Percentiles rank a stretch among this genome's conserved stretches.
Evolutionary conservation across 306 rosid species (phyloP).

Genomic region (Delonix regia): DNA sequence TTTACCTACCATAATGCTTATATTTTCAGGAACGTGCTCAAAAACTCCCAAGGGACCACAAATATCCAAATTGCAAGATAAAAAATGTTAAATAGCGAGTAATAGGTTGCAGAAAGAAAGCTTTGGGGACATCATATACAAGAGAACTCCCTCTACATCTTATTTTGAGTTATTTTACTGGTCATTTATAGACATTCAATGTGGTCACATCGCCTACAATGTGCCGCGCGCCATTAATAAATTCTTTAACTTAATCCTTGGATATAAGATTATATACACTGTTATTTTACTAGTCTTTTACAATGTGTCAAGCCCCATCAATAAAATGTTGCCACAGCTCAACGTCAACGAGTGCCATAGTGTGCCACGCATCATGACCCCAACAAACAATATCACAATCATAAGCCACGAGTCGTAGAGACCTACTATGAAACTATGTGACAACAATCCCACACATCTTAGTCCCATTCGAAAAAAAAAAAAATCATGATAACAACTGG

Average conservation of each 20-base stretch:
- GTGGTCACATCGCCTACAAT: too few species aligned
- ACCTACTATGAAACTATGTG: not conserved
- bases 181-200: too few species aligned
- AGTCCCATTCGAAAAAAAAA: not conserved
- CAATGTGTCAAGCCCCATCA: not conserved
- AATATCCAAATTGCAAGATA: not conserved
- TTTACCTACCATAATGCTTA: too few species aligned
- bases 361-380: not conserved
- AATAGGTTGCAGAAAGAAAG: too few species aligned
- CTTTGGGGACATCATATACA: too few species aligned
- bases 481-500: not conserved
- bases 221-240: not conserved
- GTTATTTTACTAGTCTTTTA: not conserved
- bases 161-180: too few species aligned
- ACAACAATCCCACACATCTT: not conserved
- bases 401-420: not conserved
- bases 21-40: too few species aligned
- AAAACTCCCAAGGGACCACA: not conserved
- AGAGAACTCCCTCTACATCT: too few species aligned
- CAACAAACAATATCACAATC: not conserved
- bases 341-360: too few species aligned
- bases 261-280: not conserved
- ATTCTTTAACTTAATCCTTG: not conserved
- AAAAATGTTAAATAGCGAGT: not conserved
- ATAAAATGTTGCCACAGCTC: too few species aligned